These are phyloP conservation scores for Baorangia bicolor DNA, from an alignment of 768 basidiomycete species.

Conservation along the genomic window DNA sequence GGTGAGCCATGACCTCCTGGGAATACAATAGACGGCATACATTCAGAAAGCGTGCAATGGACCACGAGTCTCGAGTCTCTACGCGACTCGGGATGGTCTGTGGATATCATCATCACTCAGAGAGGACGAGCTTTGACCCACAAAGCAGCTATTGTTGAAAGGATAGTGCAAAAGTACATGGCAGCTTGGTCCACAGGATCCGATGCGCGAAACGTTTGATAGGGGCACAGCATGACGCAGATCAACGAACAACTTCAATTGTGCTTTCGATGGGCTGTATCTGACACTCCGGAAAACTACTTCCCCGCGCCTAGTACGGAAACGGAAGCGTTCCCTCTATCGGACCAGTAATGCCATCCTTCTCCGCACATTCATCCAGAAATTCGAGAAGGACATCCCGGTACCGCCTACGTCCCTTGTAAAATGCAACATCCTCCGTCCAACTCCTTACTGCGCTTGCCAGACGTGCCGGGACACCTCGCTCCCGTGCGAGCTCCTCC, in stretches of 20 bases:
- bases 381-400: conserved; percentile 24
- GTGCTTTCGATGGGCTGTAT: neutral
- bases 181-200: neutral
- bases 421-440: conserved; percentile 55
- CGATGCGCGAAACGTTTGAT: neutral
- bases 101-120: neutral
- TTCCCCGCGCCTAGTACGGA: conserved; percentile 14
- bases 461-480: conserved; percentile 60
- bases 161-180: neutral
- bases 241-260: neutral
- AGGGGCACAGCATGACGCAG: neutral
- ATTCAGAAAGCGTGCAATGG: neutral
- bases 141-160: neutral
- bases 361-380: conserved; percentile 25
- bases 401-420: conserved; percentile 28
- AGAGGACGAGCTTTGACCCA: conserved; percentile 1
- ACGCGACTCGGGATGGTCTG: neutral
- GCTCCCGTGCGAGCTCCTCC: conserved; percentile 51
- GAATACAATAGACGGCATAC: conserved; percentile 5
- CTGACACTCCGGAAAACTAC: neutral
- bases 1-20: neutral
- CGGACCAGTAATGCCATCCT: conserved; percentile 17
- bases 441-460: conserved; percentile 67
- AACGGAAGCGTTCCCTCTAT: conserved; percentile 14
- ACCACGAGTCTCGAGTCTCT: neutral